These are phyloP conservation scores for Fagus sylvatica DNA, from an alignment of 306 rosid genomes.

Conservation along the genomic window DNA sequence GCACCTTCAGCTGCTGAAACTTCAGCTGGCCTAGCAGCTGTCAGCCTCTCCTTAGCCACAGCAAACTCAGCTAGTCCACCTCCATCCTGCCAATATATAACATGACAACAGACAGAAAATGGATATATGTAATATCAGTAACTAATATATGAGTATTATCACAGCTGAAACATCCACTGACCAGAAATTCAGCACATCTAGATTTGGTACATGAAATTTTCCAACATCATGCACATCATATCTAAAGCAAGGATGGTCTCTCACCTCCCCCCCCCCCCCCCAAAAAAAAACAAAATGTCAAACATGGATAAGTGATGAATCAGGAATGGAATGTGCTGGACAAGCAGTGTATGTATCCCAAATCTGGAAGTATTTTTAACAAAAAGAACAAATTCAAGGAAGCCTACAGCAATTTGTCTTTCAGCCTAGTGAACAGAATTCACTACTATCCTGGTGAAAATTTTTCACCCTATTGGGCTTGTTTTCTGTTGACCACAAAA, in stretches of 20 bases:
- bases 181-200: neutral
- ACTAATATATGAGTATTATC: neutral
- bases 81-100: constrained; percentile 42
- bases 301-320: neutral
- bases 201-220: neutral
- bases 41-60: constrained; percentile 42
- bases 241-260: neutral
- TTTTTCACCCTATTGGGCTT: too few species aligned
- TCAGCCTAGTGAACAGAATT: neutral
- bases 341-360: neutral
- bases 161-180: neutral
- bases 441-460: too few species aligned
- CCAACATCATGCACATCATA: neutral
- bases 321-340: neutral
- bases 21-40: constrained; percentile 55
- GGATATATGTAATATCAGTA: too few species aligned
- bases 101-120: neutral
- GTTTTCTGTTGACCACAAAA: too few species aligned
- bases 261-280: too few species aligned
- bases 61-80: constrained; percentile 79
- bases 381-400: neutral
- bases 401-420: neutral
- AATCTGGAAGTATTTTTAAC: neutral
- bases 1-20: constrained; percentile 61
- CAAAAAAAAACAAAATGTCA: neutral